phyloP scores from a whole-genome alignment of 257 asterid species.

The Cinchona pubescens region DNA sequence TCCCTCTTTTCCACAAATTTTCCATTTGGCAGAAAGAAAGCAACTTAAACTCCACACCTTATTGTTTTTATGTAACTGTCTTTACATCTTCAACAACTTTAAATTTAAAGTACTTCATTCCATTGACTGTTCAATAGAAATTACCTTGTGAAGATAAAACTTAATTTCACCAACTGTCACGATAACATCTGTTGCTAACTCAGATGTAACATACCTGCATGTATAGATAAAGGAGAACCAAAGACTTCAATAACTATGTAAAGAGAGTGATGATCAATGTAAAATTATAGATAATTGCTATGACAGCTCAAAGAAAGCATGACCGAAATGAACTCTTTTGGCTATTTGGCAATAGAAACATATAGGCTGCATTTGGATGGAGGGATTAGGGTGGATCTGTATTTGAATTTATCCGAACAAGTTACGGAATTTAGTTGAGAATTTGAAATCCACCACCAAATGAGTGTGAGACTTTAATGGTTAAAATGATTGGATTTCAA shows the following conservation, averaged over 20 bases:
- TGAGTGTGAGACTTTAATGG: too few relatives aligned
- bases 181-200: conserved; percentile 68
- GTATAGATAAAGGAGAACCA: background rate
- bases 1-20: background rate
- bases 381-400: too few relatives aligned
- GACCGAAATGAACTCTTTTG: background rate
- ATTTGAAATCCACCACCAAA: too few relatives aligned
- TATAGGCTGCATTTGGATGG: too few relatives aligned
- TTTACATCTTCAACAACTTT: background rate
- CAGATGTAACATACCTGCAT: conserved; percentile 69
- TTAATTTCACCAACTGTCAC: conserved; percentile 54
- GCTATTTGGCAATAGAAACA: background rate
- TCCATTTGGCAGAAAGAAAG: background rate
- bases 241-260: background rate
- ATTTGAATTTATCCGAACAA: too few relatives aligned
- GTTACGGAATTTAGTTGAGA: too few relatives aligned
- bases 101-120: background rate
- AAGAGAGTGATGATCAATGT: background rate
- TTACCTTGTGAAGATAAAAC: conserved; percentile 94
- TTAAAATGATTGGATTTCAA: too few relatives aligned
- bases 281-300: background rate
- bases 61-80: too few relatives aligned
- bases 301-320: background rate
- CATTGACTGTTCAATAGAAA: background rate
- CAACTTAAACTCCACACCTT: background rate